Evolutionary conservation across 306 rosid species (phyloP).

Genomic region (Cajanus cajan): DNA sequence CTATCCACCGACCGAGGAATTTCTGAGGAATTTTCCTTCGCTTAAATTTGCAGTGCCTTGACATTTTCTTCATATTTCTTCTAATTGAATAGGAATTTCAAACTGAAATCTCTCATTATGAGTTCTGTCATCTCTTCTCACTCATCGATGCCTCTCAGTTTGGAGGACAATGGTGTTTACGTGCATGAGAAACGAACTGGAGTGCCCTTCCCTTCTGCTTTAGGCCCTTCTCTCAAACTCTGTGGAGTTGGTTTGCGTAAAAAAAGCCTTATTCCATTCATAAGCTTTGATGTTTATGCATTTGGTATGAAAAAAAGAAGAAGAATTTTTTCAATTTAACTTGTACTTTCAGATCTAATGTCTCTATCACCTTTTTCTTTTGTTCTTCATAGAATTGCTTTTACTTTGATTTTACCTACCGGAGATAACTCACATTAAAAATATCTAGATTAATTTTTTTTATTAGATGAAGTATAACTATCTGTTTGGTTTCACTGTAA

Average conservation of each 20-base stretch:
- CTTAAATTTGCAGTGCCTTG: no score
- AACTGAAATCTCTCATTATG: no score
- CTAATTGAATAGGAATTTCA: no score
- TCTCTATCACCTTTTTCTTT: background rate
- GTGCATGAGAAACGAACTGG: constrained; percentile 66
- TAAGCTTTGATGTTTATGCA: constrained; percentile 85
- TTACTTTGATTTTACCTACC: no score
- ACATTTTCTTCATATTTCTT: no score
- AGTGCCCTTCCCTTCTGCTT: no score
- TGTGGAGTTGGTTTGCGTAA: constrained; percentile 82
- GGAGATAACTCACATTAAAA: no score
- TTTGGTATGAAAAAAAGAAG: constrained; percentile 46
- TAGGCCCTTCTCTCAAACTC: constrained; percentile 62
- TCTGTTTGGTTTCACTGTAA: background rate
- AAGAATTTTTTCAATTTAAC: background rate
- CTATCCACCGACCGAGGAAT: no score
- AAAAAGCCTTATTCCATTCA: constrained; percentile 71
- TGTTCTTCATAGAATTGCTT: no score
- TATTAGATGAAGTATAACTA: background rate
- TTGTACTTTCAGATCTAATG: background rate
- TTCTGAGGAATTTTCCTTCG: no score
- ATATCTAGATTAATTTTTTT: background rate
- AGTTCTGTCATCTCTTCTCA: constrained; percentile 45
- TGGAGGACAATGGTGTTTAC: constrained; percentile 46
- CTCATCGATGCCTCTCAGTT: constrained; percentile 61